phyloP scores from a whole-genome alignment of 2,329 filamentous ascomycete species.

The Amauroascus verrucosus region DNA sequence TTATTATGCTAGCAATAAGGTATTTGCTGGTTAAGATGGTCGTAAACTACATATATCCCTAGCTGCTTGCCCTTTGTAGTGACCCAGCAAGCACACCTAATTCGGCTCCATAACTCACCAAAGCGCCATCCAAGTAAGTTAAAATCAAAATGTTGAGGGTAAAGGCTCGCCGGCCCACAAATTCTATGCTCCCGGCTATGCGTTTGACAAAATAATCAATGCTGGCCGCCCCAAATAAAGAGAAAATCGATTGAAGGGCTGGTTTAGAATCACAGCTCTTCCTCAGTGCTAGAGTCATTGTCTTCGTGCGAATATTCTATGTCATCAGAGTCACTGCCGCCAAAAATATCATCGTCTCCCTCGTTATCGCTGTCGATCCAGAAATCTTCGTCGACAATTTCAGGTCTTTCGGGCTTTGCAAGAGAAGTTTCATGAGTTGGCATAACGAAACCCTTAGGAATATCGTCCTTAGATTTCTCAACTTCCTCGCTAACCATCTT shows the following conservation, averaged over 20 bases:
- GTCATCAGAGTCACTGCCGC: conserved; percentile 54
- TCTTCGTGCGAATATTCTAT: conserved; percentile 36
- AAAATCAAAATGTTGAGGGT: neutral
- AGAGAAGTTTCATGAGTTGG: conserved; percentile 59
- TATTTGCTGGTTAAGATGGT: neutral
- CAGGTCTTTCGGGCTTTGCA: conserved; percentile 34
- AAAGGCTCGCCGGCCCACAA: neutral
- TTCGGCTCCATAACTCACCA: neutral
- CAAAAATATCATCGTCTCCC: conserved; percentile 68
- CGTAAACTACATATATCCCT: too few relatives aligned
- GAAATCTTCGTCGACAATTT: conserved; percentile 60
- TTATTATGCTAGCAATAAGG: neutral
- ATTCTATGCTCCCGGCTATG: conserved; percentile 3
- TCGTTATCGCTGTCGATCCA: conserved; percentile 60
- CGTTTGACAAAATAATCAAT: neutral
- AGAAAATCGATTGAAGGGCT: neutral
- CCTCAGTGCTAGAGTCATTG: conserved; percentile 46
- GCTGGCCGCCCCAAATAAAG: neutral
- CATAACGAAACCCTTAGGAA: conserved; percentile 71
- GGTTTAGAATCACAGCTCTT: neutral
- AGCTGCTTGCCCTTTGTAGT: neutral
- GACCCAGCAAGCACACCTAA: neutral
- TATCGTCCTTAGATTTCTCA: conserved; percentile 63
- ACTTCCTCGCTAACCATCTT: conserved; percentile 58
- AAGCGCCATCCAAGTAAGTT: conserved; percentile 1